Percentiles rank a stretch among this genome's conserved stretches.
Evolutionary conservation across 352 stramenopile genomes (phyloP).

Genomic region (Salisapilia sapeloensis): DNA sequence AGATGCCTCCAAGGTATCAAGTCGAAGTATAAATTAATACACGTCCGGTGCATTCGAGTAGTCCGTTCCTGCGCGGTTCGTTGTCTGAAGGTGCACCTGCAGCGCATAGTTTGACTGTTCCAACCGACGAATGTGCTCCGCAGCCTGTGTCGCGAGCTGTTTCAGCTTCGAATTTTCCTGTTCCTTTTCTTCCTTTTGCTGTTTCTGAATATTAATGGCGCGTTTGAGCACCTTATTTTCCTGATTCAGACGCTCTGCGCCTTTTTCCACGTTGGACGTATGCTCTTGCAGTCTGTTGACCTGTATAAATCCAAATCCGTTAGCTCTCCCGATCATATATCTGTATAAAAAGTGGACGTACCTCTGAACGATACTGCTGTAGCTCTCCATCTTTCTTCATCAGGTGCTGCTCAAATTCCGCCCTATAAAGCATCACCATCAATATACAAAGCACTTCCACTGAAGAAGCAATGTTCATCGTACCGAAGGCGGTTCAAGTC

Average conservation of each 20-base stretch:
- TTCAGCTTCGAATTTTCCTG: conserved; percentile 65
- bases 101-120: conserved; percentile 81
- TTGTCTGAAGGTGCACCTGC: conserved; percentile 70
- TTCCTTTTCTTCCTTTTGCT: conserved; percentile 71
- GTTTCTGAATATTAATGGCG: conserved; percentile 73
- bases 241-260: conserved; percentile 38
- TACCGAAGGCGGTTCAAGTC: conserved; percentile 59
- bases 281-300: conserved; percentile 6
- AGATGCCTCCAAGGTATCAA: no score
- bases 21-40: conserved; percentile 33
- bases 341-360: conserved; percentile 10
- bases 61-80: conserved; percentile 18
- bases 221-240: conserved; percentile 78
- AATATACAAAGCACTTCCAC: neutral
- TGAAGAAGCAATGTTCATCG: neutral
- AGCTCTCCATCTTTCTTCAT: conserved; percentile 69
- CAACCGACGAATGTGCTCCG: conserved; percentile 73
- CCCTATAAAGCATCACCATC: conserved; percentile 2
- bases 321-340: conserved; percentile 1
- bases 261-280: conserved; percentile 19
- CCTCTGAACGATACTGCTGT: conserved; percentile 36
- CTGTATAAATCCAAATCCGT: no score
- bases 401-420: conserved; percentile 73
- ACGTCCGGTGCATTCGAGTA: conserved; percentile 44
- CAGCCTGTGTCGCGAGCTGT: conserved; percentile 47